Evolutionary conservation across 2,329 filamentous ascomycete species (phyloP).

Genomic region (Meredithiella fracta): DNA sequence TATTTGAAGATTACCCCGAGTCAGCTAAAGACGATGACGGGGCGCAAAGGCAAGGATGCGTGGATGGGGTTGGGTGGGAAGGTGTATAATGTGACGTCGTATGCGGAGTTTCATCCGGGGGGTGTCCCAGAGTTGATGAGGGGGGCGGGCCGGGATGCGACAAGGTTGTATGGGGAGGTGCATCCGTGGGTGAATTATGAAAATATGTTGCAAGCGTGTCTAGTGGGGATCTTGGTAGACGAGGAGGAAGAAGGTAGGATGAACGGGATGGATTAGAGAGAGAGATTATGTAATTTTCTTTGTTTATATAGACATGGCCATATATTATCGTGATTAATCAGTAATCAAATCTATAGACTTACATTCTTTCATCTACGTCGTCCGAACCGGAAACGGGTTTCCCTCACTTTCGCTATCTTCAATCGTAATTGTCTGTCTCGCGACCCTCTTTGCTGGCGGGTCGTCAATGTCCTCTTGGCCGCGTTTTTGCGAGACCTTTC

Average conservation of each 20-base stretch:
- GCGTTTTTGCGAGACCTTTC: background rate
- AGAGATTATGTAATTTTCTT: background rate
- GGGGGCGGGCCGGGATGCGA: constrained; percentile 45
- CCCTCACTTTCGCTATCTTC: constrained; percentile 36
- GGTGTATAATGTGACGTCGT: constrained; percentile 89
- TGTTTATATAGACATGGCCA: background rate
- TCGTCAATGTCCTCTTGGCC: background rate
- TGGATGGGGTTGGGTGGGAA: constrained; percentile 83
- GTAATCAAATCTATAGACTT: too few relatives aligned
- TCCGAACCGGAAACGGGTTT: constrained; percentile 35
- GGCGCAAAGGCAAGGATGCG: constrained; percentile 67
- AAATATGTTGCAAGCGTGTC: constrained; percentile 47
- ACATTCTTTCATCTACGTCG: constrained; percentile 25
- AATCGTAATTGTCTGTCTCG: constrained; percentile 22
- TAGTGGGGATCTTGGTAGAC: constrained; percentile 46
- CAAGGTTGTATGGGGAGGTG: constrained; percentile 46
- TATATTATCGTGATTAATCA: too few relatives aligned
- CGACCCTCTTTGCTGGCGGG: constrained; percentile 18
- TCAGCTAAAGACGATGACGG: constrained; percentile 61
- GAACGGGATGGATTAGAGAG: constrained; percentile 43
- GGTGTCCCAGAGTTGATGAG: constrained; percentile 58
- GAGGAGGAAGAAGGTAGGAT: constrained; percentile 33
- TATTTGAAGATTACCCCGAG: constrained; percentile 66
- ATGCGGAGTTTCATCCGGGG: constrained; percentile 79
- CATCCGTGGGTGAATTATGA: constrained; percentile 61